Evolutionary conservation across 1,284 basidiomycete genomes (phyloP).

Genomic region (Inonotus obliquus): DNA sequence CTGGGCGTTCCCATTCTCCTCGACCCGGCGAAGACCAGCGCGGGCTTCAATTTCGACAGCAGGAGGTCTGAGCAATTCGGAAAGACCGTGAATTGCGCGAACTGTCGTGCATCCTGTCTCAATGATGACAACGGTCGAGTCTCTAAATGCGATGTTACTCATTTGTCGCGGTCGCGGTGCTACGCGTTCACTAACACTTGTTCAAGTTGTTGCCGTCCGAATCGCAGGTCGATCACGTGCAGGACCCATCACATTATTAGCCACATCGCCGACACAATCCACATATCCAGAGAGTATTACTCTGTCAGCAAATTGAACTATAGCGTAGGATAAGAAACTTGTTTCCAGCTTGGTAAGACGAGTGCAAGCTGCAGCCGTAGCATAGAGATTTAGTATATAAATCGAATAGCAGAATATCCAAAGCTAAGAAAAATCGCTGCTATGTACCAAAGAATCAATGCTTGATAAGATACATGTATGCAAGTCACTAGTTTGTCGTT

Average conservation of each 20-base stretch:
- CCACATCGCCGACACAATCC: no score
- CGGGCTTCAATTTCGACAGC: constrained; percentile 68
- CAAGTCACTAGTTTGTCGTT: neutral
- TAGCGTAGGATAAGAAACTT: no score
- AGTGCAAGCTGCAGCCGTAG: no score
- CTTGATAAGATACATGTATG: constrained; percentile 10
- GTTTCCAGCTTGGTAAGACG: no score
- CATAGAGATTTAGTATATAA: no score
- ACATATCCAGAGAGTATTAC: no score
- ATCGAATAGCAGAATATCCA: neutral
- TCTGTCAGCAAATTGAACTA: no score
- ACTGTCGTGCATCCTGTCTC: constrained; percentile 71
- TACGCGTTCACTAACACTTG: neutral
- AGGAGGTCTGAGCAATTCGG: constrained; percentile 75
- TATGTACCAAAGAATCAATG: neutral
- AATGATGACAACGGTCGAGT: constrained; percentile 76
- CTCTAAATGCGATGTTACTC: constrained; percentile 60
- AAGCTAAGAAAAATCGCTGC: constrained; percentile 2
- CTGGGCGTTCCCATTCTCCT: constrained; percentile 39
- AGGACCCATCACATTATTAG: no score
- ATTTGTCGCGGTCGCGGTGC: constrained; percentile 19
- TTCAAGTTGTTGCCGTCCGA: neutral
- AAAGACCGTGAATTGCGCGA: constrained; percentile 74
- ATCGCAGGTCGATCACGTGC: neutral
- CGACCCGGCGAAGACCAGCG: constrained; percentile 57